A percentile compares a stretch with the other conserved stretches of the same genome.
phyloP scores from a whole-genome alignment of 495 filamentous ascomycete genomes.

The Tricharina praecox region DNA sequence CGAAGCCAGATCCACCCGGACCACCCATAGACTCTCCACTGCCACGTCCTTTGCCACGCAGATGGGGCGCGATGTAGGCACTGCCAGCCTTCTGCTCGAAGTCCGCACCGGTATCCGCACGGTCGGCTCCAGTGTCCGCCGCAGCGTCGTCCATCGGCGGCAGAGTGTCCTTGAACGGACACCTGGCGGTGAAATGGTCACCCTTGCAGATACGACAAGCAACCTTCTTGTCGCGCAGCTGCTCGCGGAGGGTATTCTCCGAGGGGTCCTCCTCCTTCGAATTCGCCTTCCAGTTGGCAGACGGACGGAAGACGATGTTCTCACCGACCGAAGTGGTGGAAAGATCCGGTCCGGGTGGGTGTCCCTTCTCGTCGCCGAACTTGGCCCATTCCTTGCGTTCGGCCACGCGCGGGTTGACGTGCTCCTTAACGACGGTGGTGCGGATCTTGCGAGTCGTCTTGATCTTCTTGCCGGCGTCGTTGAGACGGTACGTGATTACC shows the following conservation, averaged over 20 bases:
- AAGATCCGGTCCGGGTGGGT: constrained; percentile 45
- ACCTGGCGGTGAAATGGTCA: constrained; percentile 95
- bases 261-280: constrained; percentile 62
- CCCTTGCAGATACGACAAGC: constrained; percentile 98
- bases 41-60: constrained; percentile 50
- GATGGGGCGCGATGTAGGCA: constrained; percentile 81
- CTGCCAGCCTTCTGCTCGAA: constrained; percentile 46
- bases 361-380: constrained; percentile 72
- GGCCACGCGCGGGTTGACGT: constrained; percentile 90
- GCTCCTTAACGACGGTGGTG: constrained; percentile 68
- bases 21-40: constrained; percentile 78
- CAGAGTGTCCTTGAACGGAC: constrained; percentile 66
- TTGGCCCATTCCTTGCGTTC: constrained; percentile 83
- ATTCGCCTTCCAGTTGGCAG: constrained; percentile 76
- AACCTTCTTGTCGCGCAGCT: constrained; percentile 97
- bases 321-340: constrained; percentile 90
- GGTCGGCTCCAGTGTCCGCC: constrained; percentile 10
- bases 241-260: constrained; percentile 73
- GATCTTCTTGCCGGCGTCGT: constrained; percentile 86
- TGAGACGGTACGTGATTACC: constrained; percentile 72
- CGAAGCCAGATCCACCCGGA: constrained; percentile 33
- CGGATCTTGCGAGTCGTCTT: constrained; percentile 91
- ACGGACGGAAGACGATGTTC: constrained; percentile 90
- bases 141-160: constrained; percentile 49
- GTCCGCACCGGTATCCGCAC: constrained; percentile 6